Evolutionary conservation across 2,329 filamentous ascomycete genomes (phyloP), one percentile per base, ranked within the genome.

Genomic region (Aspergillus neoniger): DNA sequence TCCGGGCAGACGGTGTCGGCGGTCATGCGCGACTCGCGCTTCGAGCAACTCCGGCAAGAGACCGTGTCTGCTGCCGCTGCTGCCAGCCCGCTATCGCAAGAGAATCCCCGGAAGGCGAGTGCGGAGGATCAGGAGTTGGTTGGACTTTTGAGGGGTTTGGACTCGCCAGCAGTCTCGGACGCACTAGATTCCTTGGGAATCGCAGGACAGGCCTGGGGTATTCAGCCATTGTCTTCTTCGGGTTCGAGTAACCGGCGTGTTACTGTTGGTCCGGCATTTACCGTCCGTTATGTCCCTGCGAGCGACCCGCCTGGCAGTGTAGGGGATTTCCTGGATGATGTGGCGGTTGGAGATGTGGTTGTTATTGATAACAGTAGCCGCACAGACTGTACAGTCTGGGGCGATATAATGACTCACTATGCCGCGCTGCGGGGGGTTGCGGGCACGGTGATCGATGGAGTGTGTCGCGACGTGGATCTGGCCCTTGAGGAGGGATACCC

Each of bases 361-460:
- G 71, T 76, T 1, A 75, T 75, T 32, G 72, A 74, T 50, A 76
- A 76, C 14, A 65, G 67, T 3, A 70, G 72, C 15, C 72, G 74
- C 32, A 75, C 65, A 0, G 71, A 75, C 30, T 76, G 74, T 17
- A 76, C 74, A 2, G 70, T 75, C 5, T 75, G 73, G 73, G 73
- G 73, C 1, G 73, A 76, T 57, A 75, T 74, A 1, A 74, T 75
- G 72, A 76, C 73, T 0, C 71, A 75, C 55, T 76, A 74, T 17
- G 71, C 73, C 2, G 69, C 70, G 2, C 32, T 73, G 2, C 66
- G 69, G 41, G 69, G 66, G 5, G 67, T 74, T 56, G 67, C 69
- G 10, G 72, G 71, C n/a, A 65, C 72, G 1, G 72, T 74, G 5
- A 74, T 75, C 7, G 72, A 74, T 36, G 71, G 72, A 2, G 71